Conservation (phyloP, 352 stramenopile species). For the Phytophthora hibernalis region DNA sequence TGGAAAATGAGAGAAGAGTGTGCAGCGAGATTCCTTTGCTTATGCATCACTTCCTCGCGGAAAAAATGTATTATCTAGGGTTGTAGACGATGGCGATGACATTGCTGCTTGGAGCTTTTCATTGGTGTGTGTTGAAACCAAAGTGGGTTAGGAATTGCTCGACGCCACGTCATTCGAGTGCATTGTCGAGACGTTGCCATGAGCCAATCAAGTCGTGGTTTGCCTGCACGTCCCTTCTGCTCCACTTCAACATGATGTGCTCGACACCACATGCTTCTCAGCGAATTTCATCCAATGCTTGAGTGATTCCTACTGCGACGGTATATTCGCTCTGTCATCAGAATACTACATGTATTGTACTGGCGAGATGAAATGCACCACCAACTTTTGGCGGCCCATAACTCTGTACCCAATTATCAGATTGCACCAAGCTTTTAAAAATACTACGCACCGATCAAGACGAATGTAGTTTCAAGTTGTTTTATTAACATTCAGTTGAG, state of each 20-base stretch:
- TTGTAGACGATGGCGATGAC: slow-evolving; percentile 14
- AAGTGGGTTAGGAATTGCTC: slow-evolving; percentile 8
- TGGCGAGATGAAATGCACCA: too few relatives aligned
- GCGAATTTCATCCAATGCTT: too few relatives aligned
- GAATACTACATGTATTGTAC: too few relatives aligned
- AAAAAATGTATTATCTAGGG: slow-evolving; percentile 26
- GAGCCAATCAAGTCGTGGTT: not conserved
- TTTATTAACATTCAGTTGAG: not conserved
- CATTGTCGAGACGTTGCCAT: slow-evolving; percentile 10
- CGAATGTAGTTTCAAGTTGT: not conserved
- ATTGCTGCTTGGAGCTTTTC: slow-evolving; percentile 23
- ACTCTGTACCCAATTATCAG: too few relatives aligned
- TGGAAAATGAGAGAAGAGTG: slow-evolving; percentile 22
- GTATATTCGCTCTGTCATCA: too few relatives aligned
- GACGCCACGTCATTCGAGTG: not conserved
- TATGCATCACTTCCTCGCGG: not conserved
- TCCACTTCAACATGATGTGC: not conserved
- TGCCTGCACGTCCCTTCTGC: slow-evolving; percentile 4
- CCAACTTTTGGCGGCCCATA: too few relatives aligned
- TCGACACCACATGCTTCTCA: too few relatives aligned
- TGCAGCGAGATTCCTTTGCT: not conserved
- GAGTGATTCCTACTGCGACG: too few relatives aligned
- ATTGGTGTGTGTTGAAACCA: slow-evolving; percentile 19
- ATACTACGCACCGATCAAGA: not conserved
- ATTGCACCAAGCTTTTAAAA: too few relatives aligned